phyloP scores from a whole-genome alignment of 306 rosid genomes.

The Parietaria judaica region DNA sequence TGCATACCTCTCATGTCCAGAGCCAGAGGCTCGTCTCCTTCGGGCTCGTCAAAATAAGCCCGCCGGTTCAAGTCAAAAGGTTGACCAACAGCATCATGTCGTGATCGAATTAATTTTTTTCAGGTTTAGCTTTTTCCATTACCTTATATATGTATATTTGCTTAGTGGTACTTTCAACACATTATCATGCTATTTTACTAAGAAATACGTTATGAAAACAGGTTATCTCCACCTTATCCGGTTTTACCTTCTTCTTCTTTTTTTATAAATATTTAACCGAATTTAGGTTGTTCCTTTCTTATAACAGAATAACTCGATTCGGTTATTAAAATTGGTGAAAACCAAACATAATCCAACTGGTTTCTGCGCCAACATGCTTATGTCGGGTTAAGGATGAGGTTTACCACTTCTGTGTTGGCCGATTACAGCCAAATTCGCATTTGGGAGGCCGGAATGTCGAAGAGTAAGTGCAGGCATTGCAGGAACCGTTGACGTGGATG shows the following conservation, averaged over 20 bases:
- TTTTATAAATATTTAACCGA: too few relatives aligned
- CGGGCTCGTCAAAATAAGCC: constrained; percentile 53
- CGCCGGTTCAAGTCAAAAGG: constrained; percentile 19
- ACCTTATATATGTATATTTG: too few relatives aligned
- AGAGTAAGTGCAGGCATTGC: constrained; percentile 50
- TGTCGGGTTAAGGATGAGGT: background rate
- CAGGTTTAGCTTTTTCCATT: constrained; percentile 1
- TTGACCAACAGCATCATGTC: background rate
- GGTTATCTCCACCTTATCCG: too few relatives aligned
- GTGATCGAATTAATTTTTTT: background rate
- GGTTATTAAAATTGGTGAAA: too few relatives aligned
- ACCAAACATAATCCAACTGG: too few relatives aligned
- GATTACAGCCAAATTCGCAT: constrained; percentile 51
- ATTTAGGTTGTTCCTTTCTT: too few relatives aligned
- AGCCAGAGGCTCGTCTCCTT: constrained; percentile 71
- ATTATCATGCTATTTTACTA: too few relatives aligned
- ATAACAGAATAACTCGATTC: too few relatives aligned
- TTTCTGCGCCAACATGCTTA: too few relatives aligned
- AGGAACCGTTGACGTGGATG: constrained; percentile 46
- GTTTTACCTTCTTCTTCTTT: too few relatives aligned
- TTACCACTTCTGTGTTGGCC: constrained; percentile 81
- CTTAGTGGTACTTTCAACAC: too few relatives aligned
- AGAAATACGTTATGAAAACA: too few relatives aligned
- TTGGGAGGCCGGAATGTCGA: constrained; percentile 51
- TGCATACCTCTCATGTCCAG: constrained; percentile 79